Evolutionary conservation across 129 eudicot genomes (phyloP).

Genomic region (Lactuca sativa): DNA sequence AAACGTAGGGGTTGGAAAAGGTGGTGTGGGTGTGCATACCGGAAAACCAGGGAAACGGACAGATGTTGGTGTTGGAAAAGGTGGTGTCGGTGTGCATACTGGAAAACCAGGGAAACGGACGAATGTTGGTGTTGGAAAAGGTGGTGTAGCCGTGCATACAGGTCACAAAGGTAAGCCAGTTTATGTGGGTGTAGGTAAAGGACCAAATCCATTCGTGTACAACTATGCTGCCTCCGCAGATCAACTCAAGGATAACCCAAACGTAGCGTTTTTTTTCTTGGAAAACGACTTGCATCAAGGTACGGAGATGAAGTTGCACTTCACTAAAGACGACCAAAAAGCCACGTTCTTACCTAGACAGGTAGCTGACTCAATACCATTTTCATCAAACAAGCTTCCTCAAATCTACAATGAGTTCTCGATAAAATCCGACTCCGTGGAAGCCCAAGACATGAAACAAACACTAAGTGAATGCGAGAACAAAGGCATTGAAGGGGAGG

Average conservation of each 20-base stretch:
- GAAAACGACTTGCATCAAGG: slow-evolving; percentile 31
- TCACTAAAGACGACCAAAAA: slow-evolving; percentile 15
- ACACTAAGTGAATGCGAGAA: slow-evolving; percentile 54
- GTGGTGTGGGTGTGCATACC: slow-evolving; percentile 21
- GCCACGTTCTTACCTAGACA: slow-evolving; percentile 46
- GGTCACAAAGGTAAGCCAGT: slow-evolving; percentile 47
- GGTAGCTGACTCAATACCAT: slow-evolving; percentile 47
- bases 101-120: slow-evolving; percentile 29
- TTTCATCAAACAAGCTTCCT: slow-evolving; percentile 41
- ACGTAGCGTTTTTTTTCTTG: slow-evolving; percentile 55
- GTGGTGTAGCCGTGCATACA: slow-evolving; percentile 26
- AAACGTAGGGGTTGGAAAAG: slow-evolving; percentile 17
- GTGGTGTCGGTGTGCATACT: slow-evolving; percentile 22
- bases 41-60: slow-evolving; percentile 20
- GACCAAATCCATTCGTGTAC: slow-evolving; percentile 34
- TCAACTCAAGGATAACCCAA: slow-evolving; percentile 56
- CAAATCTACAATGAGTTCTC: slow-evolving; percentile 40
- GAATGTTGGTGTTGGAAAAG: slow-evolving; percentile 26
- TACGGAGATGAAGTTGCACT: slow-evolving; percentile 41
- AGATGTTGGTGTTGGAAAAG: slow-evolving; percentile 22
- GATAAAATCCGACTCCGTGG: slow-evolving; percentile 35
- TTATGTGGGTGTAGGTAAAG: slow-evolving; percentile 36
- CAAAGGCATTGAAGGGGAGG: slow-evolving; percentile 47
- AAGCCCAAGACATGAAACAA: slow-evolving; percentile 41
- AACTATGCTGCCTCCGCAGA: slow-evolving; percentile 41